Base-by-base conservation (phyloP, 225 moss, liverwort and hornwort genomes). In the Neckera pumila region DNA sequence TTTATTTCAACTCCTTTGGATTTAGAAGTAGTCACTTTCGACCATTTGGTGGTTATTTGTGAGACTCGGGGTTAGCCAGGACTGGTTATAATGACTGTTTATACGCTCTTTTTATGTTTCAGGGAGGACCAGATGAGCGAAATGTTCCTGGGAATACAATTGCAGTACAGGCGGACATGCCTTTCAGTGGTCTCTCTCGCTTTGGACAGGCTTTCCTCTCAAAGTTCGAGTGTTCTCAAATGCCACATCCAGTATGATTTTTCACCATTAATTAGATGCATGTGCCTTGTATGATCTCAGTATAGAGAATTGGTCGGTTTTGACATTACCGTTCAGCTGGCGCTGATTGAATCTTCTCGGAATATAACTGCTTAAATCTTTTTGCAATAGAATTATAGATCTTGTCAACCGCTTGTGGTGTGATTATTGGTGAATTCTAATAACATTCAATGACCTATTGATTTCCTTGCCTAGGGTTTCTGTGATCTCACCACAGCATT, bases 81-180 rank as follows among this genome's bases (percentile, higher is more conserved):
- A 59, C 20, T 61, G 78, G 28, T 59, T 80, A 7, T 17, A 38
- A 51, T 51, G 51, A 66, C 12, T 62, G 78, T 28, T 59, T 62
- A 5, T 18, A 38, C 28, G 58, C 51, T 31, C 40, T 83, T 53
- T 74, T 5, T 40, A 49, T 80, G 20, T 91, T 85, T 47, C 93
- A 98, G 98, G 98, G 97, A 90, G 98, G 98, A 87, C 81, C 95
- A 72, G 98, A 98, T 91, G 98, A 96, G 82, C 93, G 98, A 70
- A 96, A 89, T 89, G 98, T 98, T 80, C 98, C 98, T 81, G 97
- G 98, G 5, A 98, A 98, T 85, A 97, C 98, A 69, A 96, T 98
- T 87, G 98, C 97, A 78, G 98, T 98, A 15, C 98, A 98, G 83
- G 98, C 98, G 69, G 98, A 98, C 88, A 98, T 98, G 98, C 98